A percentile compares a stretch with the other conserved stretches of the same genome.
These are phyloP conservation scores for Boletus vermiculosoides DNA, from an alignment of 768 basidiomycete species.

Conservation along the genomic window DNA sequence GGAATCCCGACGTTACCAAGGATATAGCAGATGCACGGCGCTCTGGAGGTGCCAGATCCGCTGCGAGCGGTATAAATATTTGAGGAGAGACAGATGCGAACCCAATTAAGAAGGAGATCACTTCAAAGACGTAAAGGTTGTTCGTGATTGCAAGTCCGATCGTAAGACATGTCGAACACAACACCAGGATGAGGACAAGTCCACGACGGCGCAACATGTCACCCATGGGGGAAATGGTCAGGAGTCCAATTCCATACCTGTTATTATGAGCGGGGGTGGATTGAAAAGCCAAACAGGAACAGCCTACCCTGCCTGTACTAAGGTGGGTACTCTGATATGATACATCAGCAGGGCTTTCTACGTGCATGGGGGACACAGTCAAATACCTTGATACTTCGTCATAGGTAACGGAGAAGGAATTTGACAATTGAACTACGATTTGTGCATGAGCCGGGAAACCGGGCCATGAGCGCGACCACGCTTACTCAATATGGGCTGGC, in stretches of 20 bases:
- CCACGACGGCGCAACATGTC: slow-evolving; percentile 75
- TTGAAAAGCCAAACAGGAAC: not conserved
- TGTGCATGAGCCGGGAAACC: not conserved
- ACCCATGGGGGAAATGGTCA: slow-evolving; percentile 75
- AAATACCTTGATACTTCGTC: slow-evolving; percentile 32
- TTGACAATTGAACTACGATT: slow-evolving; percentile 31
- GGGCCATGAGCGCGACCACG: slow-evolving; percentile 6
- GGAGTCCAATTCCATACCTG: slow-evolving; percentile 67
- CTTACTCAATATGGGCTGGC: slow-evolving; percentile 73
- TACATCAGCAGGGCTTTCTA: not conserved
- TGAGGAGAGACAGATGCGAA: slow-evolving; percentile 65
- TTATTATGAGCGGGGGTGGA: not conserved
- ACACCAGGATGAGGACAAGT: slow-evolving; percentile 60
- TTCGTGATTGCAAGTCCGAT: slow-evolving; percentile 69
- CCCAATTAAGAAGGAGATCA: slow-evolving; percentile 67
- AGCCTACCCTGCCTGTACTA: slow-evolving; percentile 61
- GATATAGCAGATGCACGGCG: slow-evolving; percentile 71
- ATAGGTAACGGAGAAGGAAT: slow-evolving; percentile 36
- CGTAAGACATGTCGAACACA: slow-evolving; percentile 53
- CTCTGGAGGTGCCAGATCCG: slow-evolving; percentile 74
- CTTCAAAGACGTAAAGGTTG: slow-evolving; percentile 57
- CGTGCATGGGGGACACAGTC: not conserved
- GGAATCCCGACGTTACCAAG: slow-evolving; percentile 62
- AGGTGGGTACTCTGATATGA: slow-evolving; percentile 52
- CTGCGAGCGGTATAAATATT: slow-evolving; percentile 68